Conservation (phyloP, 75 land plant species). For the Sequoia sempervirens region DNA sequence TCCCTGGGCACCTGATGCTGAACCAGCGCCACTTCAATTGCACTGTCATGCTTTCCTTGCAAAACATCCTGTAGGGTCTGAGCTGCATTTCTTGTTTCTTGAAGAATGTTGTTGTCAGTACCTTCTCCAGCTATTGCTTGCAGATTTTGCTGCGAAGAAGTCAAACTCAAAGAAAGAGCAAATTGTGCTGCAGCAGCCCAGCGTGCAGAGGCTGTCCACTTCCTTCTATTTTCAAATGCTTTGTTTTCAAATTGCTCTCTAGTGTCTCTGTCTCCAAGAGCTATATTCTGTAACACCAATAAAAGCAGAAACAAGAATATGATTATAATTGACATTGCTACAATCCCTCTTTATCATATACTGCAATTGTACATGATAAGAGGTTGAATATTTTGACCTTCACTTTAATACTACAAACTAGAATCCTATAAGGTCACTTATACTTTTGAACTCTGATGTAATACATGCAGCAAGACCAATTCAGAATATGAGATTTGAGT, state of each 20-base stretch:
- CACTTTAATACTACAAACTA: not conserved
- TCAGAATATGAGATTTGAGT: not conserved
- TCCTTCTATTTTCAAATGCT: constrained; percentile 39
- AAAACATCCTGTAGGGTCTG: constrained; percentile 67
- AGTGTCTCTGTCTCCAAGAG: constrained; percentile 43
- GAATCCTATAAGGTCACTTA: not conserved
- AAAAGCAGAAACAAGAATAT: not conserved
- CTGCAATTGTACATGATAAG: not conserved
- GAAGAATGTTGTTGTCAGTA: constrained; percentile 56
- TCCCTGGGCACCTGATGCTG: constrained; percentile 61
- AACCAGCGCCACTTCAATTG: constrained; percentile 52
- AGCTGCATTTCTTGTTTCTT: constrained; percentile 69
- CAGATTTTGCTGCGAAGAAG: constrained; percentile 66
- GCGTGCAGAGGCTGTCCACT: constrained; percentile 76
- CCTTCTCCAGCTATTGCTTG: constrained; percentile 34
- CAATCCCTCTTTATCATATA: not conserved
- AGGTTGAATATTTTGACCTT: not conserved
- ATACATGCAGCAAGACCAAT: not conserved
- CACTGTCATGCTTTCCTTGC: constrained; percentile 69
- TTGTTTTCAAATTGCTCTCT: constrained; percentile 23
- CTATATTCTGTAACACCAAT: constrained; percentile 32
- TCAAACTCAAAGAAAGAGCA: constrained; percentile 79
- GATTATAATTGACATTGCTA: not conserved
- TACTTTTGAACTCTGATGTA: not conserved
- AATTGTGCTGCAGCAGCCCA: constrained; percentile 92